phyloP scores from a whole-genome alignment of 2,329 filamentous ascomycete genomes.

The Atkinsonella hypoxylon region DNA sequence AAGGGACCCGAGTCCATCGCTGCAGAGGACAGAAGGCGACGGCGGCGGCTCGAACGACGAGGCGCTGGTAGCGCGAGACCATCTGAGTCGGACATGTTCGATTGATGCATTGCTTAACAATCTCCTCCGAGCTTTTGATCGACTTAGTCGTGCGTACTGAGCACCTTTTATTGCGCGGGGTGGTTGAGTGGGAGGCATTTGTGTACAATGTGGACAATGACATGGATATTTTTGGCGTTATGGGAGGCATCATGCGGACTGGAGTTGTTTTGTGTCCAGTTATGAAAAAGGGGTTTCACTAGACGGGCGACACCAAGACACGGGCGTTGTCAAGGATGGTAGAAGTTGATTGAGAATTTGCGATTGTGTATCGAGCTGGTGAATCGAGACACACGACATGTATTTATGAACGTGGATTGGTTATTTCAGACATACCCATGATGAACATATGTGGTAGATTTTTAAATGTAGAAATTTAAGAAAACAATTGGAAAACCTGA shows the following conservation, averaged over 20 bases:
- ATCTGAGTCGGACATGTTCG: slow-evolving; percentile 25
- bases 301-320: background rate
- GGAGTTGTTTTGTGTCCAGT: background rate
- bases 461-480: too few relatives aligned
- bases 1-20: slow-evolving; percentile 20
- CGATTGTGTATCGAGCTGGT: too few relatives aligned
- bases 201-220: background rate
- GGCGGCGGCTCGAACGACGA: slow-evolving; percentile 43
- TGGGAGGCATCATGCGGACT: background rate
- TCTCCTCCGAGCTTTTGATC: background rate
- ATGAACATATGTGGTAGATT: too few relatives aligned
- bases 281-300: background rate
- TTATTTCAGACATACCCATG: too few relatives aligned
- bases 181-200: background rate
- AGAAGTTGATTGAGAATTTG: too few relatives aligned
- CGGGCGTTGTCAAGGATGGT: too few relatives aligned
- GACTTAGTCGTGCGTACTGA: background rate
- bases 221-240: background rate
- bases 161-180: background rate
- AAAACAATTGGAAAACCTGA: too few relatives aligned
- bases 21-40: slow-evolving; percentile 40
- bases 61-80: slow-evolving; percentile 26
- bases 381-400: too few relatives aligned
- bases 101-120: slow-evolving; percentile 12
- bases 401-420: too few relatives aligned